Conservation (phyloP, 208 protist genomes). For the Trypanosoma avium region DNA sequence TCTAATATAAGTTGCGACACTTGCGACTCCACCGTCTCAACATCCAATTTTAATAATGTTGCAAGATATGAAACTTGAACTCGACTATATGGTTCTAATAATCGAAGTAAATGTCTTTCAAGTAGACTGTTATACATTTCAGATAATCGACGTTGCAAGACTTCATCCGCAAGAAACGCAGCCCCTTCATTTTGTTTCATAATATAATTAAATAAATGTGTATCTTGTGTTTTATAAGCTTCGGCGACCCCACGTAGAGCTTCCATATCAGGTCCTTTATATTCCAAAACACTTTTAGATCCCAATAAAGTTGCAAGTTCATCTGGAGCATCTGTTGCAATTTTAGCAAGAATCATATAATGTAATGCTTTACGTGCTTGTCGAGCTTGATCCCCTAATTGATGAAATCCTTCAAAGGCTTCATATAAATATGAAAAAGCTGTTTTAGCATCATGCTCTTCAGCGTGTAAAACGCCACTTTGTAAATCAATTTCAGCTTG, state of each 20-base stretch:
- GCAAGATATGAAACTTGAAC: constrained; percentile 96
- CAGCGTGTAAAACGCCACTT: constrained; percentile 95
- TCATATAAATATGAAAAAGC: constrained; percentile 99
- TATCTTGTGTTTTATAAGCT: constrained; percentile 94
- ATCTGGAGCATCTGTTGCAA: constrained; percentile 74
- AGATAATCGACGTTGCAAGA: constrained; percentile 91
- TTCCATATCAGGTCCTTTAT: constrained; percentile 88
- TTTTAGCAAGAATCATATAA: constrained; percentile 98
- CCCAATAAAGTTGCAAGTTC: constrained; percentile 78
- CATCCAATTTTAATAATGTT: constrained; percentile 85
- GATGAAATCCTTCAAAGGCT: constrained; percentile 97
- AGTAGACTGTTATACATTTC: constrained; percentile 96
- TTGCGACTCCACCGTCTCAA: constrained; percentile 66
- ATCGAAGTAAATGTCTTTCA: constrained; percentile 94
- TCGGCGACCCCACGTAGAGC: constrained; percentile 94
- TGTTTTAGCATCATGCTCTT: constrained; percentile 98
- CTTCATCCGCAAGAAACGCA: constrained; percentile 77
- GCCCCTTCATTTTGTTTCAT: constrained; percentile 46
- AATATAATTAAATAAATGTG: constrained; percentile 93
- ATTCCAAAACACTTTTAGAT: constrained; percentile 92
- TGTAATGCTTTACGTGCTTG: constrained; percentile 92
- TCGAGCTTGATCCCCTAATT: constrained; percentile 76
- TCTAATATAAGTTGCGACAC: constrained; percentile 99
- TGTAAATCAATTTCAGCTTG: constrained; percentile 98
- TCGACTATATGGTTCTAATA: constrained; percentile 97